Percentiles rank a stretch among this genome's conserved stretches.
Conservation (phyloP, 2,329 filamentous ascomycete species). For the Penicillium sp. region DNA sequence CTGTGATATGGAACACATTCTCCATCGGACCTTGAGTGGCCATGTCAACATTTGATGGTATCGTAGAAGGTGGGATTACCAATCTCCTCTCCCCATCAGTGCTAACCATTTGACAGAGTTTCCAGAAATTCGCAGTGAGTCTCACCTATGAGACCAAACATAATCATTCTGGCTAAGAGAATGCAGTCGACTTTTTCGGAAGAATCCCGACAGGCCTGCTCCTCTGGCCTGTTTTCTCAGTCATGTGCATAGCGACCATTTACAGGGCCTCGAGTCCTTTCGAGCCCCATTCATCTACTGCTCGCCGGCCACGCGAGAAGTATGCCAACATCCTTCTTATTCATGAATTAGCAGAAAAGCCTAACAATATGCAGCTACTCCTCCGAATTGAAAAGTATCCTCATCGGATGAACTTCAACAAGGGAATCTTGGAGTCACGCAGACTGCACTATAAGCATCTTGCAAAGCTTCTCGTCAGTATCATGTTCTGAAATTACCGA, state of each 20-base stretch:
- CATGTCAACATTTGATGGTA: conserved; percentile 37
- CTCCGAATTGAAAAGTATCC: conserved; percentile 74
- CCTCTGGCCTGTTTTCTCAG: conserved; percentile 83
- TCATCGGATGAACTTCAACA: conserved; percentile 75
- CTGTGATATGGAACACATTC: background rate
- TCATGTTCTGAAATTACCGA: background rate
- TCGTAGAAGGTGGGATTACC: conserved; percentile 26
- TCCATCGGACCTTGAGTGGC: background rate
- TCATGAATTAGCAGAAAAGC: background rate
- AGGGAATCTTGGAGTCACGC: conserved; percentile 70
- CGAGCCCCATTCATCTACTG: conserved; percentile 85
- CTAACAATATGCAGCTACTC: conserved; percentile 52
- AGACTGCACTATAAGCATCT: conserved; percentile 74
- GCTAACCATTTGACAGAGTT: conserved; percentile 55
- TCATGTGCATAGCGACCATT: conserved; percentile 89
- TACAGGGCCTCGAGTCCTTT: conserved; percentile 72
- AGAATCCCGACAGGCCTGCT: conserved; percentile 50
- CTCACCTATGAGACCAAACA: conserved; percentile 1
- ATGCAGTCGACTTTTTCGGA: conserved; percentile 74
- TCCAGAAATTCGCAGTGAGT: conserved; percentile 66
- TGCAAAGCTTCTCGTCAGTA: conserved; percentile 60
- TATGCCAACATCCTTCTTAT: conserved; percentile 21
- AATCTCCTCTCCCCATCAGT: background rate
- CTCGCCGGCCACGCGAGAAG: conserved; percentile 74
- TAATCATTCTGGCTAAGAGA: background rate